Base-by-base conservation (phyloP, 805 yeast genomes). In the Candida easanensis region DNA sequence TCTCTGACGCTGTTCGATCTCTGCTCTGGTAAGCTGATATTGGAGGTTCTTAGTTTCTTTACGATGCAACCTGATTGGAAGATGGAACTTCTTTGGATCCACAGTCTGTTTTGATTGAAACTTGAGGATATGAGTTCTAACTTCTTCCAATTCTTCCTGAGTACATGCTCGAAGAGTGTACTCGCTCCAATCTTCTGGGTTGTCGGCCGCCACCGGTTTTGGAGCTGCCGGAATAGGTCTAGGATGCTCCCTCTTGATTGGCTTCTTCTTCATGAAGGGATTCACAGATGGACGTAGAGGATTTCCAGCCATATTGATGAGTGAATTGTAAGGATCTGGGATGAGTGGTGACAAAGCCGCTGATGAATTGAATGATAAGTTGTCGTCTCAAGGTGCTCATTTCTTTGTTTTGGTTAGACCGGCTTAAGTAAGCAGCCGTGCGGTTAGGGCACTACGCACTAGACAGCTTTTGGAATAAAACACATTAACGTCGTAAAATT, bases 21-120 rank as follows among this genome's bases (percentile, higher is more conserved):
- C 93, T 45, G 83, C 80, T 54, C 89, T 66, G 2, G 90, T 81
- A 53, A 88, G 69, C 62, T 88, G 95, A 58, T 86, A 86, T 61
- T 90, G 97, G 59, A 91, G 70, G 60, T 88, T 87, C 57, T 88
- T 79, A 1, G 99, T 97, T 63, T 91, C 98, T 60, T 91, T 90
- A 53, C 98, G 75, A 62, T 90, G 97, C 59, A 91, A 68, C 54
- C 97, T 71, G 16, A 90, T 82, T 0, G 99, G 99, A 46, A 77
- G 76, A 43, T 80, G 82, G 62, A 91, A 93, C 2, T 21, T 36
- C 48, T 81, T 80, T 10, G 93, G 91, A 50, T 88, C 88, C 27
- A 93, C 83, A 35, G 76, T 73, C 53, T 78, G 76, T 46, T 80
- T 79, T 26, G 85, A 73, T 57, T 84, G 95, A 58, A 91, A 88